Percentiles rank a stretch among this genome's conserved stretches.
These are phyloP conservation scores for Sporothrix sp. DNA, from an alignment of 2,329 filamentous ascomycete species.

Conservation along the genomic window DNA sequence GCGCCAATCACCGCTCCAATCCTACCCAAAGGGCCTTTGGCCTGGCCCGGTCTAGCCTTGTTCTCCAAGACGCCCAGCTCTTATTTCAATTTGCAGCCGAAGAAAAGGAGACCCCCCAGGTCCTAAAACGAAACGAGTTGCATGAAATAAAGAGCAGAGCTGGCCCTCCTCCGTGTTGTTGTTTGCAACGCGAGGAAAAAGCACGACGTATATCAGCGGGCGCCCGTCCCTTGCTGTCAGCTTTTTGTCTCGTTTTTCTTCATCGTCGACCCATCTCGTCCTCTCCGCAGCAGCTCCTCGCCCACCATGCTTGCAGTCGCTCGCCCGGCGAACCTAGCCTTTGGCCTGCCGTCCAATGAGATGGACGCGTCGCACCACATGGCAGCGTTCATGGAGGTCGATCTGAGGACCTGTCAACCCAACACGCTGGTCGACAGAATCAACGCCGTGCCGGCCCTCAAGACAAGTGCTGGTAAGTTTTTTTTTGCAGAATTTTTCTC, in stretches of 20 bases:
- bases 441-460: constrained; percentile 47
- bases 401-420: constrained; percentile 38
- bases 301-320: background rate
- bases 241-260: background rate
- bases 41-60: constrained; percentile 12
- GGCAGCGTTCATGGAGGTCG: constrained; percentile 37
- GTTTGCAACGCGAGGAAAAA: background rate
- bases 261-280: background rate
- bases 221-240: constrained; percentile 1
- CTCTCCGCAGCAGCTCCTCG: background rate
- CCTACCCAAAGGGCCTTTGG: background rate
- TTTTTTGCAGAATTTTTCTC: constrained; percentile 14
- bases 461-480: constrained; percentile 49
- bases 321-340: constrained; percentile 1
- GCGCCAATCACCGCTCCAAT: background rate
- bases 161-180: background rate
- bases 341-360: constrained; percentile 22
- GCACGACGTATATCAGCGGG: constrained; percentile 12
- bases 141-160: background rate
- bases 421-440: constrained; percentile 44
- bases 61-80: constrained; percentile 4
- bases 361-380: constrained; percentile 29
- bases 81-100: background rate
- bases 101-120: background rate
- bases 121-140: background rate